Evolutionary conservation across 768 basidiomycete species (phyloP).

Genomic region (Psilocybe cubensis): DNA sequence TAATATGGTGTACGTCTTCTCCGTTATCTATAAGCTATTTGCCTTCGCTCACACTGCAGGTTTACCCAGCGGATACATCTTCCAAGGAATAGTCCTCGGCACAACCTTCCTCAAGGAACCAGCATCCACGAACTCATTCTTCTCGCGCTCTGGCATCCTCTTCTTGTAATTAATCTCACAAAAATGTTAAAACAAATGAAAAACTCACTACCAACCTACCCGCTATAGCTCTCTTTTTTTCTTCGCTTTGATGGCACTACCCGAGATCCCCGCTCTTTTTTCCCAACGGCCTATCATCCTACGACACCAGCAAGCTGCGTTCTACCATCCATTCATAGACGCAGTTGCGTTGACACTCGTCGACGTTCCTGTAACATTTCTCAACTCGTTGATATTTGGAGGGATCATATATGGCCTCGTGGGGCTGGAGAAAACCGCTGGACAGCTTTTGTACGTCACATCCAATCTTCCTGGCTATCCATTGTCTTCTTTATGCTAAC

Average conservation of each 20-base stretch:
- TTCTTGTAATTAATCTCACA: conserved; percentile 55
- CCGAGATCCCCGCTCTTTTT: conserved; percentile 67
- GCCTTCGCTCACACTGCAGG: neutral
- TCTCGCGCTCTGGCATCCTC: conserved; percentile 73
- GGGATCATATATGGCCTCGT: conserved; percentile 66
- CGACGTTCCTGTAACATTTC: conserved; percentile 58
- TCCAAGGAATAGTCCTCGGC: conserved; percentile 57
- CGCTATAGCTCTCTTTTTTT: conserved; percentile 56
- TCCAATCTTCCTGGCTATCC: neutral
- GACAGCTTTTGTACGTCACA: conserved; percentile 63
- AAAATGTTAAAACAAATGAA: neutral
- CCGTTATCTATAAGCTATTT: neutral
- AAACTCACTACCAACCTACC: neutral
- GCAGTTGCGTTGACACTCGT: conserved; percentile 61
- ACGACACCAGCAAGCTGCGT: conserved; percentile 58
- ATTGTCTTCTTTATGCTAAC: conserved; percentile 30
- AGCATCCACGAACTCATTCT: conserved; percentile 55
- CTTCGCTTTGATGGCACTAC: conserved; percentile 59
- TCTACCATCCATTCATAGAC: conserved; percentile 48
- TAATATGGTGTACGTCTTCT: conserved; percentile 7
- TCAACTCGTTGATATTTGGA: conserved; percentile 44
- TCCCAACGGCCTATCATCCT: conserved; percentile 62
- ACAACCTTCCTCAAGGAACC: conserved; percentile 65
- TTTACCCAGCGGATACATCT: conserved; percentile 48
- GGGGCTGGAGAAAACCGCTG: conserved; percentile 54